Evolutionary conservation across 345 rosid genomes (phyloP).

Genomic region (Balakata baccata): DNA sequence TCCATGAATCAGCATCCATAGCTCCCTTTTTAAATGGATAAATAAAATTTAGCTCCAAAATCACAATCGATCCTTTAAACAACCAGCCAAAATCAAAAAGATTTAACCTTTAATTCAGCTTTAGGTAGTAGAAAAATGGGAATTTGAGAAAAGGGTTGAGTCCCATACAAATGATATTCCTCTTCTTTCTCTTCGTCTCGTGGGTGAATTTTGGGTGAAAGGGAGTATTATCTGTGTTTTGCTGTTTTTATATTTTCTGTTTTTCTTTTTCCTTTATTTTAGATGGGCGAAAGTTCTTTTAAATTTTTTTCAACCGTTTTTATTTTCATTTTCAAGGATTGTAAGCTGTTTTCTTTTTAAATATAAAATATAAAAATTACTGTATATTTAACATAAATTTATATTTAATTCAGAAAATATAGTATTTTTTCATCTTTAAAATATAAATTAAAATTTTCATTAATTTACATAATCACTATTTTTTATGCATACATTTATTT

Average conservation of each 20-base stretch:
- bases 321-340: no score
- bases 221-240: background rate
- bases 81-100: background rate
- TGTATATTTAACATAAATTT: no score
- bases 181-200: background rate
- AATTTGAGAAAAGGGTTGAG: background rate
- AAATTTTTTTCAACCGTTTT: no score
- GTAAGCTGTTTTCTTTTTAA: background rate
- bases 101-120: background rate
- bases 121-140: background rate
- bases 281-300: no score
- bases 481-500: no score
- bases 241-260: constrained; percentile 9
- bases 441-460: no score
- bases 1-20: constrained; percentile 93
- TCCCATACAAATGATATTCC: background rate
- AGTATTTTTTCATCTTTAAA: no score
- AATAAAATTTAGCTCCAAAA: background rate
- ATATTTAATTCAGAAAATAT: no score
- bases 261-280: background rate
- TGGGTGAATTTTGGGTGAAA: constrained; percentile 7
- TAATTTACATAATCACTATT: no score
- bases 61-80: background rate
- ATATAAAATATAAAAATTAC: no score
- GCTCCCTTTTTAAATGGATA: constrained; percentile 12